Evolutionary conservation across 2,329 filamentous ascomycete genomes (phyloP).

Genomic region (Calonectria pseudoturangicola): DNA sequence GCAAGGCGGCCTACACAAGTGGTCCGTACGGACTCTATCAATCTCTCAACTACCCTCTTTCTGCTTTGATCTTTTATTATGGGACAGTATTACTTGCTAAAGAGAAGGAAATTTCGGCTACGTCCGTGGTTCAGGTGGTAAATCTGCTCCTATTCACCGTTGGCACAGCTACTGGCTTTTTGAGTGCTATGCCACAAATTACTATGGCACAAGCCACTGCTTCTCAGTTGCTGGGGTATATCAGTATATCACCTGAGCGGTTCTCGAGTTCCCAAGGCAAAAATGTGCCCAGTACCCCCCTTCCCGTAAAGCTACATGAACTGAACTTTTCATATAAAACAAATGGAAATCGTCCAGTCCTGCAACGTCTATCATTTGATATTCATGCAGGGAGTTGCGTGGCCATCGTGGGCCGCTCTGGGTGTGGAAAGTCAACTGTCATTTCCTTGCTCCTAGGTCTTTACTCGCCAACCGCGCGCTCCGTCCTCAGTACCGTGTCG

Average conservation of each 20-base stretch:
- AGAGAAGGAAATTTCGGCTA: slow-evolving; percentile 68
- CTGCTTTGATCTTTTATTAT: slow-evolving; percentile 89
- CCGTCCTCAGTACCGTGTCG: slow-evolving; percentile 29
- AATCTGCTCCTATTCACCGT: slow-evolving; percentile 90
- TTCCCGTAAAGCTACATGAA: slow-evolving; percentile 69
- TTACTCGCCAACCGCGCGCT: slow-evolving; percentile 67
- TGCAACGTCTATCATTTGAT: slow-evolving; percentile 79
- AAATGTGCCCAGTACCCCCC: slow-evolving; percentile 50
- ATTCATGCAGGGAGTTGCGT: slow-evolving; percentile 79
- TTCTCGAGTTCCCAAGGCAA: slow-evolving; percentile 76
- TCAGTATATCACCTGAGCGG: slow-evolving; percentile 71
- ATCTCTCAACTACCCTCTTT: slow-evolving; percentile 81
- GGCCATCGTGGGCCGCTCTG: slow-evolving; percentile 88
- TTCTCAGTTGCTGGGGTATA: slow-evolving; percentile 81
- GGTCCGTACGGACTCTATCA: slow-evolving; percentile 87
- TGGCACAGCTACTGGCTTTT: slow-evolving; percentile 80
- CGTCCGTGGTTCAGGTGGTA: slow-evolving; percentile 82
- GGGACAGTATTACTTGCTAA: slow-evolving; percentile 78
- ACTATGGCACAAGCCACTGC: slow-evolving; percentile 84
- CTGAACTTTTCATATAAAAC: slow-evolving; percentile 84
- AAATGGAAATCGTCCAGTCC: slow-evolving; percentile 69
- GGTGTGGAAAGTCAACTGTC: slow-evolving; percentile 94
- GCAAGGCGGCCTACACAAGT: slow-evolving; percentile 80
- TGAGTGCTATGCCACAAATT: slow-evolving; percentile 87
- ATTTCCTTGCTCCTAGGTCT: slow-evolving; percentile 84